phyloP scores from a whole-genome alignment of 257 asterid species.

The Nicotiana benthamiana region DNA sequence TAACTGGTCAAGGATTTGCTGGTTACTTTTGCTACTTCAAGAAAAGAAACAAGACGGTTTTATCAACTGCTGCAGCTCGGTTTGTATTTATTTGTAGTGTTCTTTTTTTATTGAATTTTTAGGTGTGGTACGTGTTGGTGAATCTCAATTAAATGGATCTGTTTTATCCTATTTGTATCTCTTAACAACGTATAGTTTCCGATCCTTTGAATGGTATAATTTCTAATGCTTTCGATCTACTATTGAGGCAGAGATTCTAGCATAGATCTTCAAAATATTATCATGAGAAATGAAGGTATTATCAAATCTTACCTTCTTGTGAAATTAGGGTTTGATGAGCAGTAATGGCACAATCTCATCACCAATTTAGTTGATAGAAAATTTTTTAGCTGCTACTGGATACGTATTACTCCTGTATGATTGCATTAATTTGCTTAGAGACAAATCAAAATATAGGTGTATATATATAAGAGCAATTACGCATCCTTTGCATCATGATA shows the following conservation, averaged over 20 bases:
- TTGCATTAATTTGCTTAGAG: neutral
- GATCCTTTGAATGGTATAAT: neutral
- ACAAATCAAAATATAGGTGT: neutral
- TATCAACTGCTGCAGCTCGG: neutral
- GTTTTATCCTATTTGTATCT: neutral
- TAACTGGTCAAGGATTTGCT: neutral
- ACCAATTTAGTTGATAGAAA: neutral
- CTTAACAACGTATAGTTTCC: neutral
- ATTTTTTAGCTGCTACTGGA: neutral
- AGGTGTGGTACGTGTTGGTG: neutral
- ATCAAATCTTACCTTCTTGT: neutral
- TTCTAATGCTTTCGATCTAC: neutral
- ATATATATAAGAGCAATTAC: neutral
- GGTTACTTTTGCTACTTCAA: too few relatives aligned
- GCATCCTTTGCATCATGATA: neutral
- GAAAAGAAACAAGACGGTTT: neutral
- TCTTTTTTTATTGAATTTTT: neutral
- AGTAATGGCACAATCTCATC: neutral
- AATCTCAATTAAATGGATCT: neutral
- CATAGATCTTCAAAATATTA: neutral
- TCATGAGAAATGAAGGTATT: neutral
- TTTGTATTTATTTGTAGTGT: neutral
- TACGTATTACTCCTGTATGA: neutral
- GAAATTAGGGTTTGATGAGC: neutral
- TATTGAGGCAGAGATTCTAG: neutral